phyloP scores from a whole-genome alignment of 2,329 filamentous ascomycete genomes.

The Ceratocystis cubensis region DNA sequence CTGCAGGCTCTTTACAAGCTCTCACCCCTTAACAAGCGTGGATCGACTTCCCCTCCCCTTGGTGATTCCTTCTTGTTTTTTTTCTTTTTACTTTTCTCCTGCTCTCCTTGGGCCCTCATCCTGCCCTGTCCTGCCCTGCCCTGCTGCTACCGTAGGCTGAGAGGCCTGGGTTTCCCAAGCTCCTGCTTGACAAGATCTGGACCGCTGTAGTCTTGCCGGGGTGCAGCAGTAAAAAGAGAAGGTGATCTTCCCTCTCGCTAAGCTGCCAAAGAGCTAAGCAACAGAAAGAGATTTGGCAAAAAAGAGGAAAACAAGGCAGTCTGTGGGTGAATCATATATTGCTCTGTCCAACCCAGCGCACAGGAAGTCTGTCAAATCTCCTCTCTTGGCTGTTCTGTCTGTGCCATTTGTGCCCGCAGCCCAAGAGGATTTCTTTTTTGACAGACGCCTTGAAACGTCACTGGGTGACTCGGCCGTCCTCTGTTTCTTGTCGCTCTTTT shows the following conservation, averaged over 20 bases:
- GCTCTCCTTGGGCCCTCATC: background rate
- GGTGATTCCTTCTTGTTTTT: background rate
- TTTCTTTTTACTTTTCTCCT: background rate
- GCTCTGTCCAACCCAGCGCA: too few relatives aligned
- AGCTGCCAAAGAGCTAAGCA: background rate
- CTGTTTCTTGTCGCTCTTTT: slow-evolving; percentile 10
- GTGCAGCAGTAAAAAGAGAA: background rate
- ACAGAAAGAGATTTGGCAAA: background rate
- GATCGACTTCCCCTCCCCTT: slow-evolving; percentile 6
- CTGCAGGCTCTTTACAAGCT: slow-evolving; percentile 2
- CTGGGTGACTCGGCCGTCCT: slow-evolving; percentile 7
- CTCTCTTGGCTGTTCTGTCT: background rate
- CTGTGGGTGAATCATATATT: background rate
- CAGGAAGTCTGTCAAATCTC: background rate
- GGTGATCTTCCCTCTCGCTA: background rate
- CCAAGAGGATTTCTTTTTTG: background rate
- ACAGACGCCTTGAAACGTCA: slow-evolving; percentile 7
- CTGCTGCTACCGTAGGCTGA: background rate
- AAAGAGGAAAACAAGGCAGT: background rate
- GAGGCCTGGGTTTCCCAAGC: background rate
- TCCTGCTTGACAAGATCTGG: slow-evolving; percentile 2
- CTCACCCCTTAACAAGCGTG: background rate
- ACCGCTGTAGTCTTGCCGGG: background rate
- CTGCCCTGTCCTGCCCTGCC: background rate
- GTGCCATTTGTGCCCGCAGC: background rate